Evolutionary conservation across 768 basidiomycete genomes (phyloP).

Genomic region (Psilocybe tampanensis): DNA sequence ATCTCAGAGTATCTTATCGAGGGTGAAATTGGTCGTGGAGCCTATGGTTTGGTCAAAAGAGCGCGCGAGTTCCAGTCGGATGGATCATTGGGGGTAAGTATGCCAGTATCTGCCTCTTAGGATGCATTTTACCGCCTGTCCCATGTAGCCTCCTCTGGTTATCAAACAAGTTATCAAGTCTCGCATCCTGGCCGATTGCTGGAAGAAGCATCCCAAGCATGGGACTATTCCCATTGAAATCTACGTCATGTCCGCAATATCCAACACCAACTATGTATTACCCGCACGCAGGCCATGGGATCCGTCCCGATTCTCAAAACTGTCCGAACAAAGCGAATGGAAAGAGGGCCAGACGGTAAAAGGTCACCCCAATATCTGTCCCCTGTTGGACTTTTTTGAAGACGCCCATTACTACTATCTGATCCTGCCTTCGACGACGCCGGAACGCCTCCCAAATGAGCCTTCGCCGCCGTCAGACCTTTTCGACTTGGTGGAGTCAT

Average conservation of each 20-base stretch:
- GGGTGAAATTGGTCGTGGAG: slow-evolving; percentile 89
- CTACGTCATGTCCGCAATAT: slow-evolving; percentile 90
- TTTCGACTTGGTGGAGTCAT: slow-evolving; percentile 92
- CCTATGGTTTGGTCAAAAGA: slow-evolving; percentile 93
- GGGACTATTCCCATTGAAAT: slow-evolving; percentile 99
- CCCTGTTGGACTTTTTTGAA: slow-evolving; percentile 95
- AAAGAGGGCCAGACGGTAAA: slow-evolving; percentile 70
- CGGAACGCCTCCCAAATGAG: slow-evolving; percentile 54
- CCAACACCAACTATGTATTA: slow-evolving; percentile 78
- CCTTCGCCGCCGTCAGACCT: slow-evolving; percentile 75
- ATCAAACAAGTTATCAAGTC: slow-evolving; percentile 99
- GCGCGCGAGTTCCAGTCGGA: slow-evolving; percentile 77
- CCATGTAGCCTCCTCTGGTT: slow-evolving; percentile 76
- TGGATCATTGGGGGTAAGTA: slow-evolving; percentile 82
- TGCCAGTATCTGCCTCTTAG: slow-evolving; percentile 15
- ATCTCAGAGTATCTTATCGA: slow-evolving; percentile 89
- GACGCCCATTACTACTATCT: slow-evolving; percentile 96
- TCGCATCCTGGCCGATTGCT: slow-evolving; percentile 97
- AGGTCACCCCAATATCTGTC: slow-evolving; percentile 96
- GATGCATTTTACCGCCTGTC: slow-evolving; percentile 21
- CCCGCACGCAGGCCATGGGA: slow-evolving; percentile 84
- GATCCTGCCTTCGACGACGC: slow-evolving; percentile 78
- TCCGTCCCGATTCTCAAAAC: slow-evolving; percentile 53
- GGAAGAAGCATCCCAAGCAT: slow-evolving; percentile 95
- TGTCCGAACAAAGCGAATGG: slow-evolving; percentile 49